A percentile compares a stretch with the other conserved stretches of the same genome.
Evolutionary conservation across 1,284 basidiomycete species (phyloP).

Genomic region (Cutaneotrichosporon sp.): DNA sequence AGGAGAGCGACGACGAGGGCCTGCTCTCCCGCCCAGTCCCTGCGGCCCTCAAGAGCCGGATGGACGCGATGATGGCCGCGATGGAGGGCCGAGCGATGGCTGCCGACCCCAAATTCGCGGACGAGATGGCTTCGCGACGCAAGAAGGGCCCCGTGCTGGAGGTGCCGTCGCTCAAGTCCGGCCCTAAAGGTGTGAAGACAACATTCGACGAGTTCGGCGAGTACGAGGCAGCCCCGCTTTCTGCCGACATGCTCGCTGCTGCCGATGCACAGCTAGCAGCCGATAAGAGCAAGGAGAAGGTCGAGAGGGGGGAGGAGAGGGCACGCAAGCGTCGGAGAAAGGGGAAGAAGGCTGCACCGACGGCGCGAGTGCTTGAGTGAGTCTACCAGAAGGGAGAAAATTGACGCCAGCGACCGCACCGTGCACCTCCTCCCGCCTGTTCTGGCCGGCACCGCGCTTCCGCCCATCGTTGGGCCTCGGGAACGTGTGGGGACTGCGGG

Average conservation of each 20-base stretch:
- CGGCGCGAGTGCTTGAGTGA: slow-evolving; percentile 15
- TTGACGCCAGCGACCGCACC: slow-evolving; percentile 20
- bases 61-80: slow-evolving; percentile 40
- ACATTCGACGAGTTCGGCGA: slow-evolving; percentile 15
- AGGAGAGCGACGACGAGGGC: slow-evolving; percentile 33
- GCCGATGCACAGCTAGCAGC: slow-evolving; percentile 18
- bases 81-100: slow-evolving; percentile 41
- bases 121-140: slow-evolving; percentile 6
- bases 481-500: slow-evolving; percentile 9
- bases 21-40: slow-evolving; percentile 25
- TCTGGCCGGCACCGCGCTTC: slow-evolving; percentile 24
- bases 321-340: slow-evolving; percentile 15
- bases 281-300: slow-evolving; percentile 5
- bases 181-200: neutral
- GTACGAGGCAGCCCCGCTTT: slow-evolving; percentile 21
- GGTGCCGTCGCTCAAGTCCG: slow-evolving; percentile 12
- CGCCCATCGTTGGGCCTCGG: slow-evolving; percentile 31
- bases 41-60: slow-evolving; percentile 25
- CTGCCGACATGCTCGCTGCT: slow-evolving; percentile 16
- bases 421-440: slow-evolving; percentile 32
- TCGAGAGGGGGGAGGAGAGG: slow-evolving; percentile 9
- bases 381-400: neutral
- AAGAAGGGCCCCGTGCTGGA: slow-evolving; percentile 17
- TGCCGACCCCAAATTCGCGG: slow-evolving; percentile 17
- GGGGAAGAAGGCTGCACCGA: slow-evolving; percentile 17